phyloP scores from a whole-genome alignment of 768 basidiomycete species.

The Ramaria sp. region DNA sequence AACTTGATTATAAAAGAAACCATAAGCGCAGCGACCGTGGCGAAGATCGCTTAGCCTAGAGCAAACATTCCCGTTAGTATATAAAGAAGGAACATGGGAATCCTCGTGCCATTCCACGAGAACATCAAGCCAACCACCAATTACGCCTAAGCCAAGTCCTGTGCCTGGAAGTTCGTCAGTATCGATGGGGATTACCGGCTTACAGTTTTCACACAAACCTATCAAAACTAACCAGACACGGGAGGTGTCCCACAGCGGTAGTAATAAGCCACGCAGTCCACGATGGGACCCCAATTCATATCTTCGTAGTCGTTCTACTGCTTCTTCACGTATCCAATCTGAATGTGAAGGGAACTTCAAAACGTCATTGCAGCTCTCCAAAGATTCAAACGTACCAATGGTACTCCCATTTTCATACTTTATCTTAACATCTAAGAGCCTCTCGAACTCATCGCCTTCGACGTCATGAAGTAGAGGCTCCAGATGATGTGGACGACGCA shows the following conservation, averaged over 20 bases:
- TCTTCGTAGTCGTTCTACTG: conserved; percentile 10
- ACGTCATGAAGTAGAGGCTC: not conserved
- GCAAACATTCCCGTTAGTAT: not conserved
- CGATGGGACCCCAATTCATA: conserved; percentile 16
- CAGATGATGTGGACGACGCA: not conserved
- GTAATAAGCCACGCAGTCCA: conserved; percentile 45
- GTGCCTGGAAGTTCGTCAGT: conserved; percentile 30
- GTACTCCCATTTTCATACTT: conserved; percentile 6
- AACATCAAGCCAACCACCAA: conserved; percentile 64
- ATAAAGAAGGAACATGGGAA: not conserved
- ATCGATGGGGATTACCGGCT: not conserved
- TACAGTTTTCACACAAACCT: not conserved
- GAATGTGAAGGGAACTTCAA: not conserved
- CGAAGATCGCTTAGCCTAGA: conserved; percentile 57
- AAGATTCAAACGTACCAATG: not conserved
- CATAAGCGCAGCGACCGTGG: conserved; percentile 56
- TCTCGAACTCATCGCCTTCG: conserved; percentile 1
- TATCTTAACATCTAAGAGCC: not conserved
- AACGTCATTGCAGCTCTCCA: not conserved
- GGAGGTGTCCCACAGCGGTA: conserved; percentile 44
- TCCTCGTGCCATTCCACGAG: conserved; percentile 53
- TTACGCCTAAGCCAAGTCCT: conserved; percentile 54
- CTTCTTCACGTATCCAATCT: conserved; percentile 16
- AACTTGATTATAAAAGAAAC: conserved; percentile 63
- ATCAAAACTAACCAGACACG: conserved; percentile 55